Evolutionary conservation across 495 filamentous ascomycete species (phyloP).

Genomic region (Penicillium macrosclerotiorum): DNA sequence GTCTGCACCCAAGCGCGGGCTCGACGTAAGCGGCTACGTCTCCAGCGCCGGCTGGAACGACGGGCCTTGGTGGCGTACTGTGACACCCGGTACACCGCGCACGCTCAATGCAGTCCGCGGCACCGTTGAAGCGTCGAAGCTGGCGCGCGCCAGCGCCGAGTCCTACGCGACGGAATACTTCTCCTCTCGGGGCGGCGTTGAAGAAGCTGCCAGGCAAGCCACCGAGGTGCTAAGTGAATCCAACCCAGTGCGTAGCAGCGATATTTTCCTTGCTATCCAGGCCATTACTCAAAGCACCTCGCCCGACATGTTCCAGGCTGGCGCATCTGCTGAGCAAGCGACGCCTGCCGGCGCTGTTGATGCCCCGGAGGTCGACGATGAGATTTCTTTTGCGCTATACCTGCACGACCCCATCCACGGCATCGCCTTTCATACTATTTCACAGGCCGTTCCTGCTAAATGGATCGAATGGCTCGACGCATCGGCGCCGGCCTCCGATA

Average conservation of each 20-base stretch:
- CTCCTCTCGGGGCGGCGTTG: slow-evolving; percentile 70
- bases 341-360: slow-evolving; percentile 52
- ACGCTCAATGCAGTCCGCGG: slow-evolving; percentile 80
- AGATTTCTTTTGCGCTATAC: slow-evolving; percentile 84
- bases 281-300: slow-evolving; percentile 66
- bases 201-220: slow-evolving; percentile 73
- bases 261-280: slow-evolving; percentile 94
- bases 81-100: slow-evolving; percentile 58
- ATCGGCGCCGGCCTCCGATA: slow-evolving; percentile 50
- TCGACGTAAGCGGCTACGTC: slow-evolving; percentile 46
- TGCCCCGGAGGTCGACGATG: slow-evolving; percentile 49
- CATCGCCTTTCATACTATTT: slow-evolving; percentile 80
- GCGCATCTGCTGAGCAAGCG: slow-evolving; percentile 52
- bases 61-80: slow-evolving; percentile 92
- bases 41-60: slow-evolving; percentile 76
- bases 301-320: slow-evolving; percentile 65
- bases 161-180: slow-evolving; percentile 83
- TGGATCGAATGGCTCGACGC: slow-evolving; percentile 96
- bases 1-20: slow-evolving; percentile 65
- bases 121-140: slow-evolving; percentile 81
- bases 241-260: slow-evolving; percentile 86
- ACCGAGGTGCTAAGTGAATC: slow-evolving; percentile 70
- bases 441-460: slow-evolving; percentile 76
- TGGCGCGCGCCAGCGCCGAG: slow-evolving; percentile 84
- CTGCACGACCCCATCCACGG: slow-evolving; percentile 90